These are phyloP conservation scores for Colletotrichum echinochloae DNA, from an alignment of 2,329 filamentous ascomycete species.

Conservation along the genomic window DNA sequence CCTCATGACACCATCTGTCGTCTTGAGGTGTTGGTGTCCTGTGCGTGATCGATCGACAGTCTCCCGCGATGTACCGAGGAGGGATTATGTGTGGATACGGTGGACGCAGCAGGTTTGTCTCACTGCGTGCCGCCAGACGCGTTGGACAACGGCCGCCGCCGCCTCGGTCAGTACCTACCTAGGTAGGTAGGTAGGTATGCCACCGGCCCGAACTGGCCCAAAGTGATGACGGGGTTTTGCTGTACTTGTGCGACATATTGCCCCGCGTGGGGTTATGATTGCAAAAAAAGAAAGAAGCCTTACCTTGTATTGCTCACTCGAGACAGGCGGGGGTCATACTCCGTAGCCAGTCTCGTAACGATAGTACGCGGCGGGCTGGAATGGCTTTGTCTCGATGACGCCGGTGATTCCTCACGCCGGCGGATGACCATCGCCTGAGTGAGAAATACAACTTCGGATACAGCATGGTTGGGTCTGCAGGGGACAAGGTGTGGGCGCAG, in stretches of 20 bases:
- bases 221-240: neutral
- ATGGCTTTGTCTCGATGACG: neutral
- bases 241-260: neutral
- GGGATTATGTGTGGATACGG: constrained; percentile 4
- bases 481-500: constrained; percentile 19
- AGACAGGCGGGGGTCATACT: neutral
- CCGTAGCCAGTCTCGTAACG: neutral
- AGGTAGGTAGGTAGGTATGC: too few species aligned
- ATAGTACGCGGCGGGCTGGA: neutral
- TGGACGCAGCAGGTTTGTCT: constrained; percentile 5
- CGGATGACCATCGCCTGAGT: neutral
- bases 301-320: neutral
- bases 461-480: constrained; percentile 18
- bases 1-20: neutral
- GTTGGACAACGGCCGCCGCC: constrained; percentile 1
- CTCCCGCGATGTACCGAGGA: neutral
- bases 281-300: neutral
- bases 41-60: constrained; percentile 3
- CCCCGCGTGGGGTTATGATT: neutral
- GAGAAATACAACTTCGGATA: neutral
- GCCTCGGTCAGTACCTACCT: constrained; percentile 19
- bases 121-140: constrained; percentile 28
- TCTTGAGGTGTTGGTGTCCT: neutral
- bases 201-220: constrained; percentile 14
- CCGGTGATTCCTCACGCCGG: neutral